Conservation (phyloP, 352 stramenopile genomes). For the Phytophthora podocarpi region DNA sequence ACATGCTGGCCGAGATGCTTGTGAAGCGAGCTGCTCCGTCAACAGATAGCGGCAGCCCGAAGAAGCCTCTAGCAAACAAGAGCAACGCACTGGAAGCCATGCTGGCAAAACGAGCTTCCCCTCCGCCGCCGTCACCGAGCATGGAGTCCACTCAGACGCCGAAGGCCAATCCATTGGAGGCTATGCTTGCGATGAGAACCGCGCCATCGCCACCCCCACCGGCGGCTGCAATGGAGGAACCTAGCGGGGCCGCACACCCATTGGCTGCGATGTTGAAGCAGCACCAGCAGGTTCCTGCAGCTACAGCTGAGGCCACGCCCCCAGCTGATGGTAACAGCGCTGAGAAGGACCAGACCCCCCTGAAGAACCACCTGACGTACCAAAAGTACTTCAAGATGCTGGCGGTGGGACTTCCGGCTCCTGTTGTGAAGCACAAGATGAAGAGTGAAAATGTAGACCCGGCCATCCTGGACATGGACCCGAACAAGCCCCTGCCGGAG, state of each 20-base stretch:
- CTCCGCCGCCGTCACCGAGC: not conserved
- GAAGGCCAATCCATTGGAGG: conserved; percentile 45
- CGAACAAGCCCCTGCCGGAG: conserved; percentile 51
- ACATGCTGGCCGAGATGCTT: conserved; percentile 49
- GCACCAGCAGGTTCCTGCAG: conserved; percentile 23
- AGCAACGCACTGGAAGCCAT: conserved; percentile 45
- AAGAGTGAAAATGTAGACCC: conserved; percentile 68
- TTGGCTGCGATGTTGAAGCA: conserved; percentile 54
- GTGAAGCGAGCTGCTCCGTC: conserved; percentile 26
- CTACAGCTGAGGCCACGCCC: not conserved
- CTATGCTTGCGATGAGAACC: conserved; percentile 48
- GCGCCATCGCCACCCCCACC: conserved; percentile 2
- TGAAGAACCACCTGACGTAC: conserved; percentile 77
- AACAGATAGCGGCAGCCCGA: conserved; percentile 5
- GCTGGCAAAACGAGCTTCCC: conserved; percentile 33
- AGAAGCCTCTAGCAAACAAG: conserved; percentile 9
- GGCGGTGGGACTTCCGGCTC: conserved; percentile 65
- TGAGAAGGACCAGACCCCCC: conserved; percentile 37
- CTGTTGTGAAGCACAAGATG: conserved; percentile 84
- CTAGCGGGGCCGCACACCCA: conserved; percentile 21
- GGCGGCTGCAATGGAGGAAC: conserved; percentile 5
- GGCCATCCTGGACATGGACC: conserved; percentile 65
- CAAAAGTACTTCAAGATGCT: conserved; percentile 86
- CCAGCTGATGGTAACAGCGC: conserved; percentile 1
- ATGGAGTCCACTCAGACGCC: conserved; percentile 9